These are phyloP conservation scores for Lobosporangium transversale DNA, from an alignment of 192 early-diverging fungal genomes.

Conservation along the genomic window DNA sequence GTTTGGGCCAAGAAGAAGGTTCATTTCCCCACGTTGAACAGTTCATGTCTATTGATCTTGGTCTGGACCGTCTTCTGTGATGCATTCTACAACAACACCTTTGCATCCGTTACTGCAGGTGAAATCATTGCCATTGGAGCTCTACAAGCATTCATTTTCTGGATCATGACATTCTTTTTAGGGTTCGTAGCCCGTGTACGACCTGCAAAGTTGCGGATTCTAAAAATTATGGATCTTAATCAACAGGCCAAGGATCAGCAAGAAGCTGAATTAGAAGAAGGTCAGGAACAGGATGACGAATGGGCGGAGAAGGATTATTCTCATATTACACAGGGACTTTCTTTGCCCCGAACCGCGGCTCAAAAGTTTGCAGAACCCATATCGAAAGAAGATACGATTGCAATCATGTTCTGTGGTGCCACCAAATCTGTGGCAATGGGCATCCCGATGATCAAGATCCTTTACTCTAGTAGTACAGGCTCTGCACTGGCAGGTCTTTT, in stretches of 20 bases:
- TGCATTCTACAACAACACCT: slow-evolving; percentile 67
- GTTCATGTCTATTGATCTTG: slow-evolving; percentile 65
- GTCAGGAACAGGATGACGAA: slow-evolving; percentile 6
- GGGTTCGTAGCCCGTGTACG: slow-evolving; percentile 59
- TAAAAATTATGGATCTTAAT: slow-evolving; percentile 39
- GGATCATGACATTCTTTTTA: slow-evolving; percentile 60
- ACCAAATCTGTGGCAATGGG: slow-evolving; percentile 83
- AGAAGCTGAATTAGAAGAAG: slow-evolving; percentile 32
- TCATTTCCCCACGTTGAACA: slow-evolving; percentile 66
- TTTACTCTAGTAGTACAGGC: slow-evolving; percentile 63
- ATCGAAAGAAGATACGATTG: slow-evolving; percentile 66
- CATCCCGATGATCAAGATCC: slow-evolving; percentile 78
- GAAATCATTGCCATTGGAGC: slow-evolving; percentile 64
- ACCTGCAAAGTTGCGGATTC: slow-evolving; percentile 42
- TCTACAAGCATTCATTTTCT: slow-evolving; percentile 63
- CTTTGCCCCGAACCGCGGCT: slow-evolving; percentile 9
- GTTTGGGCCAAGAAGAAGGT: slow-evolving; percentile 59
- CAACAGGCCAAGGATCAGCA: slow-evolving; percentile 6
- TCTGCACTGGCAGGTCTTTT: slow-evolving; percentile 62
- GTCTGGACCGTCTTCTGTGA: slow-evolving; percentile 83
- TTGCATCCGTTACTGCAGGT: slow-evolving; percentile 54
- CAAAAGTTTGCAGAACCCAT: slow-evolving; percentile 39
- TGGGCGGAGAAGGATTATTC: neutral
- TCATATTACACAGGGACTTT: slow-evolving; percentile 10
- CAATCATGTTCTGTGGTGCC: slow-evolving; percentile 75